phyloP scores from a whole-genome alignment of 2,329 filamentous ascomycete genomes.

The Arthrobotrys musiformis region DNA sequence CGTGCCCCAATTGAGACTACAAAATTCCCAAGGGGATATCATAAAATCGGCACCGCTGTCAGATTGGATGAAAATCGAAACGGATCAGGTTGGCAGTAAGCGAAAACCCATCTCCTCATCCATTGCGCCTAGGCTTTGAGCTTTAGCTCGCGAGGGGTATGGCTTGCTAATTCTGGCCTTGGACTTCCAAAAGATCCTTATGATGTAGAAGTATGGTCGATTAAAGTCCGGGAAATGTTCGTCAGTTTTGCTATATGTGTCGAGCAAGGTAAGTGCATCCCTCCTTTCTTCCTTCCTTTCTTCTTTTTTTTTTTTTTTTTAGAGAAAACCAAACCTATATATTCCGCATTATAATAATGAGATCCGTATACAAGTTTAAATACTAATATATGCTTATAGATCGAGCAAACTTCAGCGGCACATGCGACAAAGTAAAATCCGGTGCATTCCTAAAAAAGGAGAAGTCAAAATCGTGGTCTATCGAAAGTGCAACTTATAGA shows the following conservation, averaged over 20 bases:
- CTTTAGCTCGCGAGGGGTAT: not conserved
- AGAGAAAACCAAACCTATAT: too few relatives aligned
- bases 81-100: constrained; percentile 31
- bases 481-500: constrained; percentile 24
- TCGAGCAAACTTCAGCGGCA: constrained; percentile 6
- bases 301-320: too few relatives aligned
- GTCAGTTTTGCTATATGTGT: constrained; percentile 18
- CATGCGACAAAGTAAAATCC: constrained; percentile 5
- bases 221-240: constrained; percentile 31
- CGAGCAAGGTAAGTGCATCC: constrained; percentile 10
- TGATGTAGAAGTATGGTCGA: constrained; percentile 21
- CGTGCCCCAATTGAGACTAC: constrained; percentile 15
- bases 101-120: not conserved
- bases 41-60: constrained; percentile 30
- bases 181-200: not conserved
- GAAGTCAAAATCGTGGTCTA: constrained; percentile 34
- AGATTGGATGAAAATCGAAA: constrained; percentile 18
- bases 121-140: too few relatives aligned
- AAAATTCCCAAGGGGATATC: constrained; percentile 25
- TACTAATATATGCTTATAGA: not conserved
- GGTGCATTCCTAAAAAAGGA: constrained; percentile 24
- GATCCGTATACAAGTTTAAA: too few relatives aligned
- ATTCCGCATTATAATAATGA: too few relatives aligned
- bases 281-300: too few relatives aligned
- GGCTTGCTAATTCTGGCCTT: not conserved